phyloP scores from a whole-genome alignment of 768 basidiomycete species.

The Mycena crocata region DNA sequence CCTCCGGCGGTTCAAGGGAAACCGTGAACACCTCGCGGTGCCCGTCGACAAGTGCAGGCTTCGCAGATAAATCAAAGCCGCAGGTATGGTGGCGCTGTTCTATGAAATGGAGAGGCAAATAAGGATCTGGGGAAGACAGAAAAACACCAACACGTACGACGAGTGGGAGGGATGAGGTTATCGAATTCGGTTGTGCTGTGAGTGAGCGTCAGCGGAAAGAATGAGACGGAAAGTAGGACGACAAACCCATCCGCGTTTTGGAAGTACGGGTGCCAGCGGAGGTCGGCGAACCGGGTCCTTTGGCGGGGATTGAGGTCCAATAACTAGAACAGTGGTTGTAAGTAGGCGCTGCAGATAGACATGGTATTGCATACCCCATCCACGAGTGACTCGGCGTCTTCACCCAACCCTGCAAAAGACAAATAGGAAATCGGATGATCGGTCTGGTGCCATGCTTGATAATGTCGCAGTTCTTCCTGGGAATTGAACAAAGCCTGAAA shows the following conservation, averaged over 20 bases:
- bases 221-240: not conserved
- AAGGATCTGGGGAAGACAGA: not conserved
- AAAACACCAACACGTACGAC: constrained; percentile 17
- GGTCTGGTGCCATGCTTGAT: constrained; percentile 32
- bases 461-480: constrained; percentile 37
- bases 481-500: constrained; percentile 47
- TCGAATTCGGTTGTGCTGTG: constrained; percentile 37
- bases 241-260: constrained; percentile 33
- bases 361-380: constrained; percentile 44
- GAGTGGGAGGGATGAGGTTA: constrained; percentile 20
- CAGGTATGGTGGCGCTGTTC: not conserved
- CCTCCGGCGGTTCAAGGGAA: constrained; percentile 35
- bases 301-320: constrained; percentile 31
- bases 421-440: constrained; percentile 34
- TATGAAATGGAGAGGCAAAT: not conserved
- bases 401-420: constrained; percentile 36
- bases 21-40: constrained; percentile 17
- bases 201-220: not conserved
- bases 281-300: constrained; percentile 34
- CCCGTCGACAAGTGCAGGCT: constrained; percentile 25
- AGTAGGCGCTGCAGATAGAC: not conserved
- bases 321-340: constrained; percentile 36
- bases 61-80: not conserved
- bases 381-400: constrained; percentile 41
- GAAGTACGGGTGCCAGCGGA: constrained; percentile 42